Evolutionary conservation across 768 basidiomycete genomes (phyloP).

Genomic region (Lactifluus pinguis): DNA sequence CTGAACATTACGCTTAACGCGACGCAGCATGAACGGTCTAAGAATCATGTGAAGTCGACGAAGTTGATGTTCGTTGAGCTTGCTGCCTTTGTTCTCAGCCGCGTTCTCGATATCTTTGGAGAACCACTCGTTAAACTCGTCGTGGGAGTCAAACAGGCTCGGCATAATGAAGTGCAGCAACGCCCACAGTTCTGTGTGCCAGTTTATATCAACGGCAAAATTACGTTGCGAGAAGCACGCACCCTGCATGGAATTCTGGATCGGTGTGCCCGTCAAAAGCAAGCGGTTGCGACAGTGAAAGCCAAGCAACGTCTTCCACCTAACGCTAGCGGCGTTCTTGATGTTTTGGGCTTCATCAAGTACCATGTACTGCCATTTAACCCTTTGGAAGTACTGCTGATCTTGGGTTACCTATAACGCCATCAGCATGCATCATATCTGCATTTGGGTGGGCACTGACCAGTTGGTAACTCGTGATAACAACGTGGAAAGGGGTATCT

Average conservation of each 20-base stretch:
- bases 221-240: constrained; percentile 15
- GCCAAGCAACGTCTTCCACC: constrained; percentile 95
- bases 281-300: constrained; percentile 95
- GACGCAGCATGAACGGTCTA: constrained; percentile 97
- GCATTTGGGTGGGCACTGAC: constrained; percentile 34
- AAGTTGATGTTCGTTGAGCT: constrained; percentile 90
- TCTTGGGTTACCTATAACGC: constrained; percentile 75
- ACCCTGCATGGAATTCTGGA: constrained; percentile 99
- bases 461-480: constrained; percentile 95
- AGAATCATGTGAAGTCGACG: constrained; percentile 96
- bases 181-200: constrained; percentile 81
- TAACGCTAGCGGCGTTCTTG: constrained; percentile 91
- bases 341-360: constrained; percentile 99
- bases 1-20: constrained; percentile 98
- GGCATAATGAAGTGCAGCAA: constrained; percentile 99
- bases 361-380: constrained; percentile 99
- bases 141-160: constrained; percentile 95
- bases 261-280: constrained; percentile 93
- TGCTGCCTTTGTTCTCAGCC: constrained; percentile 82
- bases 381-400: constrained; percentile 94
- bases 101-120: constrained; percentile 98
- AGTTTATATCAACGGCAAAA: background rate
- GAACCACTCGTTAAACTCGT: constrained; percentile 99
- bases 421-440: background rate
- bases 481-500: constrained; percentile 92